A percentile compares a stretch with the other conserved stretches of the same genome.
Conservation (phyloP, 2,329 filamentous ascomycete species). For the Fonsecaea pugnacius region DNA sequence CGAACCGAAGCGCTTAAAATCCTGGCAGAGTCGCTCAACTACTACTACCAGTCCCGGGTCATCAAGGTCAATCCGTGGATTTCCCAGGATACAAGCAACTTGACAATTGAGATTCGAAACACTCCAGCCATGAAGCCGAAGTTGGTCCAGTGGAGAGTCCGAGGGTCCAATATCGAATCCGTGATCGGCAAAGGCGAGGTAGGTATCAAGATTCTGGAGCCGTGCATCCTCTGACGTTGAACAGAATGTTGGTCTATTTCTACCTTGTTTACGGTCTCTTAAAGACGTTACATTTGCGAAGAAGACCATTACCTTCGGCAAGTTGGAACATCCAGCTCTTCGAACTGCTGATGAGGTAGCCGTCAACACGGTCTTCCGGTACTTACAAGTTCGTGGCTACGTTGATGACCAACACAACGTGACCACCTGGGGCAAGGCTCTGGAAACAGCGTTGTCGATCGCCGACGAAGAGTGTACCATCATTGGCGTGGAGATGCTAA, state of each 20-base stretch:
- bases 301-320: constrained; percentile 61
- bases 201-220: not conserved
- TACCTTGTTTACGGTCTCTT: constrained; percentile 62
- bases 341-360: constrained; percentile 72
- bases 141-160: constrained; percentile 73
- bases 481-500: constrained; percentile 82
- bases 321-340: constrained; percentile 32
- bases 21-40: constrained; percentile 76
- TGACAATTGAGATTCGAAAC: constrained; percentile 67
- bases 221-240: constrained; percentile 32
- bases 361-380: constrained; percentile 81
- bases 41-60: constrained; percentile 79
- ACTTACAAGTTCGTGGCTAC: constrained; percentile 87
- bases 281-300: constrained; percentile 71
- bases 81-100: constrained; percentile 67
- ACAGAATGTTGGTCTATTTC: constrained; percentile 26
- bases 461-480: constrained; percentile 77
- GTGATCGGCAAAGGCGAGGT: constrained; percentile 38
- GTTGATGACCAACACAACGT: constrained; percentile 77
- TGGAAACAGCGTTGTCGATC: constrained; percentile 70
- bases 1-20: constrained; percentile 78
- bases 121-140: constrained; percentile 59
- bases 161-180: constrained; percentile 47
- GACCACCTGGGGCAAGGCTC: constrained; percentile 80
- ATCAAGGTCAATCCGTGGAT: constrained; percentile 85